Conservation (phyloP, 2,329 filamentous ascomycete species). For the Aplosporella prunicola region DNA sequence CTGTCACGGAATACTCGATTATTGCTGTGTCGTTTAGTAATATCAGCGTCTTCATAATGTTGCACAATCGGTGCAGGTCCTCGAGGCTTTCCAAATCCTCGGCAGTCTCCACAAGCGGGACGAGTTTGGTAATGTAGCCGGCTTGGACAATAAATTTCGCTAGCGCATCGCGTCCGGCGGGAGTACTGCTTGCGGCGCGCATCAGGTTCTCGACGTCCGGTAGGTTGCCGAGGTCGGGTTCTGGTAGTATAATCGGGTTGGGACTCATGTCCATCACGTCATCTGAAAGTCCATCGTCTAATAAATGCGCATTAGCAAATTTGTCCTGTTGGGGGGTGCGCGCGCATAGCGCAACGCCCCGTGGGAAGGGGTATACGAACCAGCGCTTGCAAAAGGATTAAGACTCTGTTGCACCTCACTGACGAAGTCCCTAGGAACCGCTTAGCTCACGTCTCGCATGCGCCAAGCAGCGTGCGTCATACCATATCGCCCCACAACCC, state of each 20-base stretch:
- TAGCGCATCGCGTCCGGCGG: slow-evolving; percentile 71
- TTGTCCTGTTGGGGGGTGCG: neutral
- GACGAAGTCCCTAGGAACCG: slow-evolving; percentile 71
- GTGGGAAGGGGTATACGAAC: slow-evolving; percentile 35
- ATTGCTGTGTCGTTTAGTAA: slow-evolving; percentile 90
- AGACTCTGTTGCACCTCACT: slow-evolving; percentile 73
- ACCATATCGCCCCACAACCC: slow-evolving; percentile 90
- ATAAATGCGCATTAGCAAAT: slow-evolving; percentile 9
- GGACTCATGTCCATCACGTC: slow-evolving; percentile 64
- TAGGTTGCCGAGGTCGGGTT: slow-evolving; percentile 72
- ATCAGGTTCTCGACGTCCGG: slow-evolving; percentile 77
- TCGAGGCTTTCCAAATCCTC: slow-evolving; percentile 82
- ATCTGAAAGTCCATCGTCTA: slow-evolving; percentile 82
- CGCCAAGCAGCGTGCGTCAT: slow-evolving; percentile 21
- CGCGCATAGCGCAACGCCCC: neutral
- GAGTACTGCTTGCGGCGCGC: slow-evolving; percentile 64
- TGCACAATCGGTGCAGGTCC: slow-evolving; percentile 86
- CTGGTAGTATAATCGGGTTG: slow-evolving; percentile 63
- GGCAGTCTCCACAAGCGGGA: slow-evolving; percentile 76
- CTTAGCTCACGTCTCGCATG: neutral
- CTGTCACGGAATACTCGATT: slow-evolving; percentile 86
- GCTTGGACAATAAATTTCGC: slow-evolving; percentile 78
- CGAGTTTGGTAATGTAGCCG: slow-evolving; percentile 78
- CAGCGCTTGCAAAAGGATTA: slow-evolving; percentile 50
- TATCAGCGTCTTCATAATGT: slow-evolving; percentile 95